Conservation (phyloP, 2,329 filamentous ascomycete genomes). For the Gaeumannomyces tritici region DNA sequence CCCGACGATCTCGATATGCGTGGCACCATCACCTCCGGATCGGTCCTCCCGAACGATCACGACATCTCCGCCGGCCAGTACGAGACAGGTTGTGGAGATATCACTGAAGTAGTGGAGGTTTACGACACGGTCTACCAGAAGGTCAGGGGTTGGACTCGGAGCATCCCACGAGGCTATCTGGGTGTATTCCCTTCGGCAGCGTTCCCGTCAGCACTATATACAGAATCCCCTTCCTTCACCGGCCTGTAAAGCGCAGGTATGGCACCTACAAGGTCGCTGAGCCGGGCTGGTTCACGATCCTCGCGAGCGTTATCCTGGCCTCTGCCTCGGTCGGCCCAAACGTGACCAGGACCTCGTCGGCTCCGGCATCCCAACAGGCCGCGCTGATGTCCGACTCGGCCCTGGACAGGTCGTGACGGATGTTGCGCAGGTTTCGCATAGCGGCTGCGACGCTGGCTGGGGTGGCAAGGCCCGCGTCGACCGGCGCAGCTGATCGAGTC, state of each 20-base stretch:
- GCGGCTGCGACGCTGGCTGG: conserved; percentile 12
- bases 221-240: not conserved
- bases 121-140: conserved; percentile 66
- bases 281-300: conserved; percentile 23
- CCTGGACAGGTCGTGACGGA: conserved; percentile 58
- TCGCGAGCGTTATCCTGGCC: conserved; percentile 62
- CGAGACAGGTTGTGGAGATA: conserved; percentile 64
- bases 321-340: conserved; percentile 69
- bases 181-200: conserved; percentile 16
- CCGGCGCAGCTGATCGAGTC: not conserved
- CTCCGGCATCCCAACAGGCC: conserved; percentile 75
- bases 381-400: conserved; percentile 58
- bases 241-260: not conserved
- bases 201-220: not conserved
- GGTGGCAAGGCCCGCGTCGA: not conserved
- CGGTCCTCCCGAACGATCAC: conserved; percentile 68
- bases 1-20: conserved; percentile 88
- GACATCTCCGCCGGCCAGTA: conserved; percentile 87
- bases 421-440: conserved; percentile 85
- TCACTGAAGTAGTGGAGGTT: conserved; percentile 81
- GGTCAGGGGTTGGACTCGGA: conserved; percentile 65
- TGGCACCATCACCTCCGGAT: conserved; percentile 39
- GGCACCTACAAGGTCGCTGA: conserved; percentile 15
- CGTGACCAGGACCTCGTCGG: conserved; percentile 70
- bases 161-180: conserved; percentile 81